Base-by-base conservation (phyloP, 345 rosid genomes). In the Pseudoturritis turrita region DNA sequence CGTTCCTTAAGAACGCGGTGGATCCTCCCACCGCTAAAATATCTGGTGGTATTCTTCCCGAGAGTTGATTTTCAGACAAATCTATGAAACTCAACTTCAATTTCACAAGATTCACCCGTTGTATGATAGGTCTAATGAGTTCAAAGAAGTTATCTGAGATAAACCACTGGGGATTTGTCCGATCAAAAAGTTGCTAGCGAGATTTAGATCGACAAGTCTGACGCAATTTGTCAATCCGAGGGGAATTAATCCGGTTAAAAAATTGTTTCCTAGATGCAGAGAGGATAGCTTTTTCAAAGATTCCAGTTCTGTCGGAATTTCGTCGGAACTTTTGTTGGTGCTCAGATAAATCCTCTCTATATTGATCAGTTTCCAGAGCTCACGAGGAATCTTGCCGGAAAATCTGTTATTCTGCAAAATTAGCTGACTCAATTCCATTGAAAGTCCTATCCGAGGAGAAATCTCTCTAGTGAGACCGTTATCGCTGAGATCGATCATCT, bases 1-100 rank as follows among this genome's bases (percentile, higher is more conserved):
- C 63, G 37, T 91, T 90, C 31, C 81, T 85, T 0, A 70, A 26
- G 78, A 94, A 94, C 10, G 97, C 89, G 46, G 60, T 47, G 7
- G 75, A 76, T 60, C 91, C 95, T 2, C 92, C 97, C 47, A 86
- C 87, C 3, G 75, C 77, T 72, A 88, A 77, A 11, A 90, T 89
- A 74, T 82, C 88, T 19, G 72, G 28, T 6, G 96, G 87, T 60
- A 94, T 70, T 65, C 58, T 79, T 50, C 97, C 98, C 1, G 90
- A 80, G 31, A 94, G 65, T n/a, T 77, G 79, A 69, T 94, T 94
- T 45, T 65, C 76, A 2, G 96, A 87, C 31, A 94, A 72, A 77
- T 94, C 92, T 15, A 94, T 79, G 39, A 83, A 83, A 75, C 97
- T 94, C 55, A 89, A 81, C 88, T 79, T 90, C 83, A 93, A 28